Evolutionary conservation across 805 yeast genomes (phyloP).

Genomic region (Saccharomycopsis fibuligera): DNA sequence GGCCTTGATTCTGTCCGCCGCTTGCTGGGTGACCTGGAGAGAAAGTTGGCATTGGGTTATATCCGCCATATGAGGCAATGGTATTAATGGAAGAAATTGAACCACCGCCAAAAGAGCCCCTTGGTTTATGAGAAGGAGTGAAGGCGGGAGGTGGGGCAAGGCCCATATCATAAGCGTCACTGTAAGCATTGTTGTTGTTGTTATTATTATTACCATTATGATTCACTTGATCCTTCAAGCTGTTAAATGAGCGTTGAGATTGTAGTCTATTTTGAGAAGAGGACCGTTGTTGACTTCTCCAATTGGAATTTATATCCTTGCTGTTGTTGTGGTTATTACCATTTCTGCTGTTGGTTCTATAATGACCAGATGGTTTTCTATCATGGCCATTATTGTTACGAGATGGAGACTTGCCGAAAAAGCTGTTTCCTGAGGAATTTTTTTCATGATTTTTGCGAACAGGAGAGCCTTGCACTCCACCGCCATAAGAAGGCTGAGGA

Average conservation of each 20-base stretch:
- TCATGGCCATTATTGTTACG: conserved; percentile 29
- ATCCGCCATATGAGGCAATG: conserved; percentile 18
- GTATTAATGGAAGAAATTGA: conserved; percentile 45
- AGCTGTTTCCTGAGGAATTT: conserved; percentile 2
- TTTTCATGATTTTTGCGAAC: conserved; percentile 12
- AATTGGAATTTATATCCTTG: conserved; percentile 49
- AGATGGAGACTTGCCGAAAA: conserved; percentile 12
- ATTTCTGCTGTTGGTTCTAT: conserved; percentile 34
- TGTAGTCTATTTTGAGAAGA: conserved; percentile 26
- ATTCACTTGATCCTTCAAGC: neutral
- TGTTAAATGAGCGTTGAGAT: conserved; percentile 3
- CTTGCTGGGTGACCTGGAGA: conserved; percentile 3
- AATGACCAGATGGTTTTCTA: conserved; percentile 35
- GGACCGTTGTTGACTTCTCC: conserved; percentile 65
- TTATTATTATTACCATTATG: conserved; percentile 22
- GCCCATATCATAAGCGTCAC: conserved; percentile 76
- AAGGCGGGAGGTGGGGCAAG: conserved; percentile 60
- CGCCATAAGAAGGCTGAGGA: conserved; percentile 46
- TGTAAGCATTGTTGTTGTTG: conserved; percentile 28
- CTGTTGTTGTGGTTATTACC: no score
- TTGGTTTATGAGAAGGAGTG: conserved; percentile 74
- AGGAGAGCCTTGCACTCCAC: conserved; percentile 22
- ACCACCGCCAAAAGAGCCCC: conserved; percentile 63
- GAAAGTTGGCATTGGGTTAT: conserved; percentile 17
- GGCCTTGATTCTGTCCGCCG: neutral